phyloP scores from a whole-genome alignment of 2,329 filamentous ascomycete genomes.

The Penicillium sclerotiorum region DNA sequence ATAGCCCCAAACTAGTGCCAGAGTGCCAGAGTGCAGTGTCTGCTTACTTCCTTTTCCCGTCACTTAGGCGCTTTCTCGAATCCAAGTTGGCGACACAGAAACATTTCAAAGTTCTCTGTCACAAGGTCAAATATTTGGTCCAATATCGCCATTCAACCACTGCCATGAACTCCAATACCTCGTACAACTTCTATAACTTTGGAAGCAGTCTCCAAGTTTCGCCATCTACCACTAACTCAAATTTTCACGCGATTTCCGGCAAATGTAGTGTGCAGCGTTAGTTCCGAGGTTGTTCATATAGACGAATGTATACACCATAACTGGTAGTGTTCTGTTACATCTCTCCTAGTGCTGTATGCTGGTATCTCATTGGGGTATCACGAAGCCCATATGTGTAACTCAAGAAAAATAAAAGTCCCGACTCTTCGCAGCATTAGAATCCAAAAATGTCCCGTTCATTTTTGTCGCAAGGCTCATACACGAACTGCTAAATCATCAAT shows the following conservation, averaged over 20 bases:
- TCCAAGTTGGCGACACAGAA: not conserved
- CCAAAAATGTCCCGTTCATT: not conserved
- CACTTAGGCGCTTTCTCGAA: not conserved
- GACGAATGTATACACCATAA: too few species aligned
- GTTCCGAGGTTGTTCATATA: too few species aligned
- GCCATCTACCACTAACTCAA: too few species aligned
- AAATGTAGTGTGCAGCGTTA: too few species aligned
- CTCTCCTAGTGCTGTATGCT: too few species aligned
- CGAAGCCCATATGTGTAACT: slow-evolving; percentile 1
- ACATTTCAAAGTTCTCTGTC: not conserved
- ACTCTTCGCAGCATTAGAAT: not conserved
- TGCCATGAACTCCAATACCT: not conserved
- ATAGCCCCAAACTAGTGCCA: not conserved
- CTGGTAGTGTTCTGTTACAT: too few species aligned
- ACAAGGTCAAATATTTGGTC: not conserved
- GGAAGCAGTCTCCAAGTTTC: too few species aligned
- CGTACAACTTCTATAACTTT: too few species aligned
- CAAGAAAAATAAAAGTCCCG: not conserved
- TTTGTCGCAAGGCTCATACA: not conserved
- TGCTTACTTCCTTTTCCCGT: slow-evolving; percentile 2
- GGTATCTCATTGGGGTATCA: not conserved
- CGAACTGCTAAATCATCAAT: not conserved
- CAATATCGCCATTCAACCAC: not conserved
- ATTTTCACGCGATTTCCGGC: too few species aligned
- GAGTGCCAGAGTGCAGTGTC: too few species aligned